Conservation (phyloP, 352 stramenopile species). For the Phytophthora megakarya region DNA sequence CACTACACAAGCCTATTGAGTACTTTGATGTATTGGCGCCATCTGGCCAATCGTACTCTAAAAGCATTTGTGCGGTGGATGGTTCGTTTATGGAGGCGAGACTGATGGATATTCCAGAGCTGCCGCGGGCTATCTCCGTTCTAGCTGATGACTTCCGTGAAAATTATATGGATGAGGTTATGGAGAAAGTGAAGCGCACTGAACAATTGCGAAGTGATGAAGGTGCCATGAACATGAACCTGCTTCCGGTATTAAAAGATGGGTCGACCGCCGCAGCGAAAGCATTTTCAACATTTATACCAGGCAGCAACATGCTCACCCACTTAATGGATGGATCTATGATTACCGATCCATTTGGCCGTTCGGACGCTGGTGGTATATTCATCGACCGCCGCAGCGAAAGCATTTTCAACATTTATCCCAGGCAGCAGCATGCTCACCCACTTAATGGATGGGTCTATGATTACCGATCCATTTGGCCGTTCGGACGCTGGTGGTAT, state of each 20-base stretch:
- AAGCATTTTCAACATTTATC: slow-evolving; percentile 77
- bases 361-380: slow-evolving; percentile 46
- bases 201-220: slow-evolving; percentile 53
- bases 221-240: slow-evolving; percentile 54
- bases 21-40: slow-evolving; percentile 72
- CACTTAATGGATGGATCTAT: slow-evolving; percentile 76
- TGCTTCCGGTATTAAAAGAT: slow-evolving; percentile 62
- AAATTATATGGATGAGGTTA: slow-evolving; percentile 64
- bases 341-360: slow-evolving; percentile 54
- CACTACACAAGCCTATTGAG: slow-evolving; percentile 56
- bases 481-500: slow-evolving; percentile 48
- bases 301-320: slow-evolving; percentile 70
- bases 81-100: slow-evolving; percentile 73
- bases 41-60: slow-evolving; percentile 60
- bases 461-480: slow-evolving; percentile 56
- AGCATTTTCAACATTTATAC: slow-evolving; percentile 76
- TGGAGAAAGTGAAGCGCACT: slow-evolving; percentile 62
- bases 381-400: slow-evolving; percentile 73
- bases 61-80: slow-evolving; percentile 73
- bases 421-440: slow-evolving; percentile 72
- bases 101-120: slow-evolving; percentile 69
- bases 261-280: slow-evolving; percentile 69
- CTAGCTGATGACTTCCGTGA: slow-evolving; percentile 57
- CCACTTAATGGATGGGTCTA: slow-evolving; percentile 74
- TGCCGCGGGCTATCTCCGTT: slow-evolving; percentile 46